These are phyloP conservation scores for Hexamita inflata DNA, from an alignment of 208 protist genomes.

Conservation along the genomic window DNA sequence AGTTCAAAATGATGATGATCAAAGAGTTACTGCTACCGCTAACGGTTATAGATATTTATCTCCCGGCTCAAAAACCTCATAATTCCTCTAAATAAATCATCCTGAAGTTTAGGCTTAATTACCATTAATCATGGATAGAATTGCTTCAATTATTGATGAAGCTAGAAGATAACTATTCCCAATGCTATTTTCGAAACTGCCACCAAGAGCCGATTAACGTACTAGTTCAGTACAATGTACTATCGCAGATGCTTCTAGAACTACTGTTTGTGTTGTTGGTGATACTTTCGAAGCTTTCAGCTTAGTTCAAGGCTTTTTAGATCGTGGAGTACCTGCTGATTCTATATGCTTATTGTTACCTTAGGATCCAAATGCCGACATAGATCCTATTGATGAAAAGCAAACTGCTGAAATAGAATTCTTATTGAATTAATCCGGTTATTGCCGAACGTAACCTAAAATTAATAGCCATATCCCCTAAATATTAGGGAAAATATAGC, in stretches of 20 bases:
- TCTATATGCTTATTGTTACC: slow-evolving; percentile 17
- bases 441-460: not conserved
- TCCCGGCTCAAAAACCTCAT: not conserved
- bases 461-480: not conserved
- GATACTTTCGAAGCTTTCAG: slow-evolving; percentile 21
- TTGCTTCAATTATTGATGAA: slow-evolving; percentile 15
- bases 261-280: slow-evolving; percentile 4
- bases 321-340: not conserved
- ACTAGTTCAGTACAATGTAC: not conserved
- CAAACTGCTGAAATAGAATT: not conserved
- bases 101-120: not conserved
- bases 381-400: not conserved
- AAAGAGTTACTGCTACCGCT: too few relatives aligned
- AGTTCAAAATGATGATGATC: not conserved
- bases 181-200: not conserved
- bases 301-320: not conserved
- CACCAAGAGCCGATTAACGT: not conserved
- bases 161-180: slow-evolving; percentile 19
- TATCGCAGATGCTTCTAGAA: slow-evolving; percentile 3
- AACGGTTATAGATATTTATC: too few relatives aligned
- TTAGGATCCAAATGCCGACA: slow-evolving; percentile 5
- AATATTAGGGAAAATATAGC: not conserved
- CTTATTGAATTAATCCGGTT: not conserved
- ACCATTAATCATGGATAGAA: not conserved
- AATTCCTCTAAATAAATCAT: not conserved